Evolutionary conservation across 176 grass and related monocot genomes (phyloP).

Genomic region (Triticum dicoccoides): DNA sequence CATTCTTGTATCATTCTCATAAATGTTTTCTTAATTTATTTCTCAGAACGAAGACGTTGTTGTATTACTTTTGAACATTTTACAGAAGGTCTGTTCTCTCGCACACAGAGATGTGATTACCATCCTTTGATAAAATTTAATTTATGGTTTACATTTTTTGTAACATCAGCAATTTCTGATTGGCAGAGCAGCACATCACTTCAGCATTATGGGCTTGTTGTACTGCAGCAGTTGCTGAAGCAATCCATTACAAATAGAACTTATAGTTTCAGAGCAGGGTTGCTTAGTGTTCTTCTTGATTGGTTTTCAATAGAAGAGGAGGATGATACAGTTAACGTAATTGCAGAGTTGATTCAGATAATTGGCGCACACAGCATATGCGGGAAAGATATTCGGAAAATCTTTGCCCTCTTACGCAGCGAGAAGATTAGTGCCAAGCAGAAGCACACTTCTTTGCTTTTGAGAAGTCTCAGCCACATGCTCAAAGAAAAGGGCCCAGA

Average conservation of each 20-base stretch:
- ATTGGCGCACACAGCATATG: constrained; percentile 78
- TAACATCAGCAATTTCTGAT: constrained; percentile 32
- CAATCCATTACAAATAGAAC: constrained; percentile 71
- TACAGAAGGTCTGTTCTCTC: constrained; percentile 52
- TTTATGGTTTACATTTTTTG: constrained; percentile 13
- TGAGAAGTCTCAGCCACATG: constrained; percentile 65
- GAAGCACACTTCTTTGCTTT: constrained; percentile 57
- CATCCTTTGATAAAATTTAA: background rate
- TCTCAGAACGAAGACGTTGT: constrained; percentile 82
- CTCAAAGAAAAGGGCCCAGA: constrained; percentile 84
- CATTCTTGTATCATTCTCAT: constrained; percentile 5
- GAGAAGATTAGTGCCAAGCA: constrained; percentile 47
- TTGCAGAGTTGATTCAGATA: constrained; percentile 66
- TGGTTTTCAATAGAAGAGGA: constrained; percentile 62
- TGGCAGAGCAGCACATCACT: constrained; percentile 68
- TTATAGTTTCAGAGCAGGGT: constrained; percentile 68
- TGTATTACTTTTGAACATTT: constrained; percentile 56
- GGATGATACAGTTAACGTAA: constrained; percentile 54
- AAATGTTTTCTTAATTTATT: constrained; percentile 36
- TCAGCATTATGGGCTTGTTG: constrained; percentile 68
- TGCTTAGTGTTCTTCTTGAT: constrained; percentile 73
- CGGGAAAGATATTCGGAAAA: constrained; percentile 72
- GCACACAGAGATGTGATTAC: background rate
- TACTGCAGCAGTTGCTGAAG: constrained; percentile 65
- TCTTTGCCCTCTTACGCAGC: constrained; percentile 65